Evolutionary conservation across 345 rosid species (phyloP).

Genomic region (Salix dunnii): DNA sequence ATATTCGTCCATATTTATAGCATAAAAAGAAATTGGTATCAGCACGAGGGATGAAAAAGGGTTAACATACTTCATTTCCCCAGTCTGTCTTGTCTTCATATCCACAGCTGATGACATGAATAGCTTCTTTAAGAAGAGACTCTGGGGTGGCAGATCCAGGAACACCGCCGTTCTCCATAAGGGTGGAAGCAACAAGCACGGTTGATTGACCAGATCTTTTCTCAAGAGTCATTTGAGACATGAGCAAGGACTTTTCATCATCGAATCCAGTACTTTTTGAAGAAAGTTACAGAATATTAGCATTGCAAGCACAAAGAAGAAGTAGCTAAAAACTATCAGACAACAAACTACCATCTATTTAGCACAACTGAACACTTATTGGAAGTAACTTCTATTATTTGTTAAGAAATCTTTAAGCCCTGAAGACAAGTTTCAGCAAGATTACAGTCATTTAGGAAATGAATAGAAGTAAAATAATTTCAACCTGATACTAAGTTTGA

Average conservation of each 20-base stretch:
- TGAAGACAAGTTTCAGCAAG: not conserved
- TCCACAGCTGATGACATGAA: conserved; percentile 47
- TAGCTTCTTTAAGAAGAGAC: conserved; percentile 40
- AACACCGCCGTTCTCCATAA: conserved; percentile 44
- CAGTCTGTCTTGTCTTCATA: conserved; percentile 49
- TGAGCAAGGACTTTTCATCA: conserved; percentile 40
- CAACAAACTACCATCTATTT: not conserved
- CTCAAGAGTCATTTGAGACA: conserved; percentile 44
- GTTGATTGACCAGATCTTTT: conserved; percentile 43
- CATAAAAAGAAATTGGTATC: not conserved
- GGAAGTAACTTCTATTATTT: not conserved
- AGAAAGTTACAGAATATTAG: not conserved
- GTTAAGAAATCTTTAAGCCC: not conserved
- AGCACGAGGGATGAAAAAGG: not conserved
- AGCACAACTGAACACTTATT: not conserved
- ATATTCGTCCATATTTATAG: not conserved
- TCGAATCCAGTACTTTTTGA: conserved; percentile 31
- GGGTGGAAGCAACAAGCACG: conserved; percentile 40
- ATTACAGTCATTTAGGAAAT: not conserved
- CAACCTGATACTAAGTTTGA: not conserved
- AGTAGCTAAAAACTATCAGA: not conserved
- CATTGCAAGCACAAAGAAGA: not conserved
- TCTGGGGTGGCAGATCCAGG: conserved; percentile 37
- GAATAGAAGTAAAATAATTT: not conserved
- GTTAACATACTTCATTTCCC: conserved; percentile 36